phyloP scores from a whole-genome alignment of 768 basidiomycete genomes.

The Gymnopilus dilepis region DNA sequence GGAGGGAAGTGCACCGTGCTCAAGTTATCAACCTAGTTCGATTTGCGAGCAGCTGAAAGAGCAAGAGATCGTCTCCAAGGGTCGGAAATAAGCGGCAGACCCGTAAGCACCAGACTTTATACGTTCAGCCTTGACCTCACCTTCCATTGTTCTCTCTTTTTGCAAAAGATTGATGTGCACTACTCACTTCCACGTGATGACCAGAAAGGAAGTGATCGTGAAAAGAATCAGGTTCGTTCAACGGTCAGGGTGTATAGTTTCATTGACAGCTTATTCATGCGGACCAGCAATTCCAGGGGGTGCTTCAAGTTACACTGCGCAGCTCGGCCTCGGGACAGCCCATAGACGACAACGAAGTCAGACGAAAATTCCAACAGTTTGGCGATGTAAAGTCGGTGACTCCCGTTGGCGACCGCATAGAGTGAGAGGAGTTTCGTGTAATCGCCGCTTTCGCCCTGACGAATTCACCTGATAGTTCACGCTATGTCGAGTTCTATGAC shows the following conservation, averaged over 20 bases:
- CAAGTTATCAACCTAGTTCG: conserved; percentile 63
- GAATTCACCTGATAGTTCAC: conserved; percentile 57
- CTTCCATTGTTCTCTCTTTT: conserved; percentile 28
- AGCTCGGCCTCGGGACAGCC: conserved; percentile 69
- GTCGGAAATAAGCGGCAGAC: conserved; percentile 84
- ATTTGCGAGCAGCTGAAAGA: conserved; percentile 90
- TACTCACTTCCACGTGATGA: conserved; percentile 95
- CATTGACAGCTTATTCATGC: neutral
- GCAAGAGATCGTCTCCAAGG: conserved; percentile 92
- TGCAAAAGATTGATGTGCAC: conserved; percentile 91
- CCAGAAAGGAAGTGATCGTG: conserved; percentile 68
- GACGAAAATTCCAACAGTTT: conserved; percentile 84
- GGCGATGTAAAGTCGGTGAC: conserved; percentile 89
- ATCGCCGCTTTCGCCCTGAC: neutral
- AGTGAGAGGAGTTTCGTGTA: conserved; percentile 45
- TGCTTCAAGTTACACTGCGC: conserved; percentile 77
- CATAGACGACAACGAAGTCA: conserved; percentile 86
- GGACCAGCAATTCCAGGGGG: conserved; percentile 78
- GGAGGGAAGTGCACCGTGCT: conserved; percentile 13
- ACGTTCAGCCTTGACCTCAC: conserved; percentile 15
- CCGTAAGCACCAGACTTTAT: conserved; percentile 61
- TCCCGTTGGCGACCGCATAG: conserved; percentile 63
- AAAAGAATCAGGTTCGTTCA: conserved; percentile 81
- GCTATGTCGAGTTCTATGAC: conserved; percentile 95
- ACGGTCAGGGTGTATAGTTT: neutral